phyloP scores from a whole-genome alignment of 768 basidiomycete species.

The Postia placenta region DNA sequence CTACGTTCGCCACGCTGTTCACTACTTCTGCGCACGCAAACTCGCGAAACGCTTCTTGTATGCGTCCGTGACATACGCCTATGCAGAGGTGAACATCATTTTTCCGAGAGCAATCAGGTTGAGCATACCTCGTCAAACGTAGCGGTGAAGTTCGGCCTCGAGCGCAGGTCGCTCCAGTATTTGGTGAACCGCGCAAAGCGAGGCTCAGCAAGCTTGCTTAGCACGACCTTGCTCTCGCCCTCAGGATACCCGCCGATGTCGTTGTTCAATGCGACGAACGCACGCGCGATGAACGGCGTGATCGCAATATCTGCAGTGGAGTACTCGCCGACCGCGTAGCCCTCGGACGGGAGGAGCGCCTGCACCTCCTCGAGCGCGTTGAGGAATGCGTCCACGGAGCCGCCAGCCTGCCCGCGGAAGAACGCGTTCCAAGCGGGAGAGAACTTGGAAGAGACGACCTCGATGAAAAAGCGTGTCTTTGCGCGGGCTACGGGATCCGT shows the following conservation, averaged over 20 bases:
- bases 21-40: slow-evolving; percentile 4
- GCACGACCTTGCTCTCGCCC: slow-evolving; percentile 40
- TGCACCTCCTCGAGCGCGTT: slow-evolving; percentile 43
- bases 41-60: slow-evolving; percentile 15
- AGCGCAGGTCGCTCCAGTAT: slow-evolving; percentile 42
- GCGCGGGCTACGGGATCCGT: slow-evolving; percentile 52
- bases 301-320: slow-evolving; percentile 60
- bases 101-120: neutral
- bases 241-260: slow-evolving; percentile 48
- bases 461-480: slow-evolving; percentile 57
- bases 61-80: slow-evolving; percentile 18
- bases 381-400: slow-evolving; percentile 32
- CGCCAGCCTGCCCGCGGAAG: slow-evolving; percentile 26
- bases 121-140: slow-evolving; percentile 48
- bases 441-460: slow-evolving; percentile 43
- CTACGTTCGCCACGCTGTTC: too few species aligned
- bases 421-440: slow-evolving; percentile 32
- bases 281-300: slow-evolving; percentile 55
- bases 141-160: slow-evolving; percentile 45
- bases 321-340: slow-evolving; percentile 41
- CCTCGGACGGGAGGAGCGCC: slow-evolving; percentile 39
- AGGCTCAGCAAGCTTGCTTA: slow-evolving; percentile 35
- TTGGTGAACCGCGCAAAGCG: slow-evolving; percentile 44
- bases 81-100: neutral
- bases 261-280: slow-evolving; percentile 36